These are phyloP conservation scores for Lichtheimia corymbifera DNA, from an alignment of 371 early-diverging fungal species.

Conservation along the genomic window DNA sequence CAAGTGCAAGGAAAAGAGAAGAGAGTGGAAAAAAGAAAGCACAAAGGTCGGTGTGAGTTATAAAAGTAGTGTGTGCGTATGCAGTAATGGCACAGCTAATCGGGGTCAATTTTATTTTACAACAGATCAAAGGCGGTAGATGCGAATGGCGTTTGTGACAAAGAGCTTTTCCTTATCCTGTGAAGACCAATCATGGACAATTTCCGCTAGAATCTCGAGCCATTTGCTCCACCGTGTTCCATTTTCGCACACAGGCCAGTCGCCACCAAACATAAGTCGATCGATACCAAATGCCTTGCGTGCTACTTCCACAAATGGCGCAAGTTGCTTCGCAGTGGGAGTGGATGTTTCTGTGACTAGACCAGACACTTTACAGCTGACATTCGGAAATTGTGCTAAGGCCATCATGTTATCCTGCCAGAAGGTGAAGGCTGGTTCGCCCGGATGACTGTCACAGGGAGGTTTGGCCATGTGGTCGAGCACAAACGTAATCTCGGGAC, in stretches of 20 bases:
- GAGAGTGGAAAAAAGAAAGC: conserved; percentile 3
- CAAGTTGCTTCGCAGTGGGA: conserved; percentile 20
- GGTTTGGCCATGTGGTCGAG: conserved; percentile 55
- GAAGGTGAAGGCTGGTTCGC: conserved; percentile 26
- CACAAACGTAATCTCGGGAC: conserved; percentile 43
- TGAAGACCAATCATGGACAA: conserved; percentile 28
- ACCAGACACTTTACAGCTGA: conserved; percentile 46
- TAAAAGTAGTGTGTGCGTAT: background rate
- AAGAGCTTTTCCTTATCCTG: conserved; percentile 39
- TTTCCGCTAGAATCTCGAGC: conserved; percentile 29
- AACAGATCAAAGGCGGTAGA: conserved; percentile 16
- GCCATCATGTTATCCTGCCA: conserved; percentile 30
- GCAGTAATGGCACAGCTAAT: too few species aligned
- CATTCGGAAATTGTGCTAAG: conserved; percentile 26
- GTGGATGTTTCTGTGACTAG: conserved; percentile 32
- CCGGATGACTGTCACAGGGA: conserved; percentile 36
- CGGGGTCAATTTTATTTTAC: background rate
- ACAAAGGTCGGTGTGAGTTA: background rate
- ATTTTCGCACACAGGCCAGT: conserved; percentile 39
- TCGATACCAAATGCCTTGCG: conserved; percentile 41
- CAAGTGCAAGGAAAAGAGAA: background rate
- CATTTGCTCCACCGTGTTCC: conserved; percentile 31
- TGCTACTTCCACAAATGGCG: conserved; percentile 39
- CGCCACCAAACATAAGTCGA: conserved; percentile 47
- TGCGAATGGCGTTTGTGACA: conserved; percentile 34